Evolutionary conservation across 169 alveolate genomes (phyloP), one percentile per base, ranked within the genome.

Genomic region (Amoebophrya sp.): DNA sequence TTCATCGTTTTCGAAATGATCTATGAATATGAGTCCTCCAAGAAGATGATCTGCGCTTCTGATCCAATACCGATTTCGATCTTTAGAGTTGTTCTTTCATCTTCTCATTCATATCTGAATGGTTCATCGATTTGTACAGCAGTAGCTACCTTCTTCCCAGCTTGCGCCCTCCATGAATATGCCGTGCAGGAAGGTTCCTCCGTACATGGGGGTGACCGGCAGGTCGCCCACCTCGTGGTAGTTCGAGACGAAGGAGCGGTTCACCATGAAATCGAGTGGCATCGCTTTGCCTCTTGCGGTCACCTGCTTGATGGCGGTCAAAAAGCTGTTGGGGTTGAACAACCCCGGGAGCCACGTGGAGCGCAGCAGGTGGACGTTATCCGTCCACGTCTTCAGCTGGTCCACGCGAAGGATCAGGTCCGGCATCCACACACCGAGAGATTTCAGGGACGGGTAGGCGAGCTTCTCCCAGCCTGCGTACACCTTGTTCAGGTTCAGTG

Each of bases 321-420:
- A 93, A 93, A 97, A 98, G 29, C 98, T 96, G 98, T 97, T 98
- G 45, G 99, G 99, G 92, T 98, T 98, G 95, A 97, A 98, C 70
- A 98, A 96, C 87, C 98, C 98, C 10, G 98, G 93, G 89, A 96
- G 93, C 96, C 97, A 95, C 29, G 89, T 91, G 78, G 97, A 94
- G 90, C 93, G 93, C 26, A 98, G 98, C 0, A 96, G 95, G 38
- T 90, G 92, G 89, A 96, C 90, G 50, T 96, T 97, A 29, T 95
- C 88, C 29, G 97, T 93, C 98, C 98, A 96, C 42, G 67, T 94
- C 88, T 93, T 95, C 89, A 97, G 92, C 93, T 97, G 96, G 88
- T 92, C 94, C 78, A 95, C 96, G 93, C 99, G 94, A 90, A 94
- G 95, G 41, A 96, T 91, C 50, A 96, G 90, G 93, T 97, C 99